Evolutionary conservation across 2,329 filamentous ascomycete species (phyloP).

Genomic region (Pestalotiopsis sp.): DNA sequence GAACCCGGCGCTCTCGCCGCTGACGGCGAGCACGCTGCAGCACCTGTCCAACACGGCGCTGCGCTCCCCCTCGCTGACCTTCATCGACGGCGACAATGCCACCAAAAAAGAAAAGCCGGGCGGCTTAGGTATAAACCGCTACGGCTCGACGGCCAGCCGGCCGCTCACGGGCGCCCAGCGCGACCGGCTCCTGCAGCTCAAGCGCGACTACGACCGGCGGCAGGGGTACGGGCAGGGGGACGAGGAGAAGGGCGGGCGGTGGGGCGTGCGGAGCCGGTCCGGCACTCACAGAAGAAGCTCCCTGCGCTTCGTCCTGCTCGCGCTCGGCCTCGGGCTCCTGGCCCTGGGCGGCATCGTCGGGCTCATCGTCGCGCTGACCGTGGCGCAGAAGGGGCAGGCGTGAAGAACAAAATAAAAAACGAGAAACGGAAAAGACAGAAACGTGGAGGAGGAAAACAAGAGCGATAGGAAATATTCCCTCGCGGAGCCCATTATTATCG

Average conservation of each 20-base stretch:
- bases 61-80: neutral
- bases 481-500: too few species aligned
- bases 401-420: neutral
- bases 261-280: neutral
- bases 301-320: neutral
- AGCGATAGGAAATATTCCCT: too few species aligned
- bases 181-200: constrained; percentile 11
- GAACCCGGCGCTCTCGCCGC: neutral
- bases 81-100: neutral
- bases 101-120: neutral
- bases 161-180: constrained; percentile 8
- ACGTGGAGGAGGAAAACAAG: too few species aligned
- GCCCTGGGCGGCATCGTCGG: constrained; percentile 8
- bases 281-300: neutral
- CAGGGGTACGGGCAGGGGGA: neutral
- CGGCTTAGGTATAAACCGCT: neutral
- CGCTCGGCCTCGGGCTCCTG: neutral
- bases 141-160: neutral
- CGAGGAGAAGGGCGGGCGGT: neutral
- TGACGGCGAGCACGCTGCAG: neutral
- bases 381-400: neutral
- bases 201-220: constrained; percentile 5
- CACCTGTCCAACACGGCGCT: constrained; percentile 5
- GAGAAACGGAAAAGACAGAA: too few species aligned
- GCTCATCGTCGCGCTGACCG: neutral